These are phyloP conservation scores for Verbena officinalis DNA, from an alignment of 257 asterid genomes.

Conservation along the genomic window DNA sequence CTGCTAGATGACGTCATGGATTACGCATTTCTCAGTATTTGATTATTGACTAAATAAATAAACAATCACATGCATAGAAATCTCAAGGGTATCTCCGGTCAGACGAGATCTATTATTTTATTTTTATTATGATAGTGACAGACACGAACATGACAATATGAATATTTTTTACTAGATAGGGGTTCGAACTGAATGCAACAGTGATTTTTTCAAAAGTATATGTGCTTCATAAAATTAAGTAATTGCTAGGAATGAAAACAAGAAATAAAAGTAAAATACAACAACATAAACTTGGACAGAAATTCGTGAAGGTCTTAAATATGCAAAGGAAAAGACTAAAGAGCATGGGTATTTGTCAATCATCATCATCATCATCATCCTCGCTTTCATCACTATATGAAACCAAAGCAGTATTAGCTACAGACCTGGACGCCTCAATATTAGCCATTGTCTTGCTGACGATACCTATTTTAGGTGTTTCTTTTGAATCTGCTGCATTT, in stretches of 20 bases:
- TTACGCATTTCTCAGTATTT: conserved; percentile 1
- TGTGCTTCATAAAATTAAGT: no score
- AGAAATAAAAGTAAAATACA: not conserved
- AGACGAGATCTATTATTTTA: no score
- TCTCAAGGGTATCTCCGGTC: not conserved
- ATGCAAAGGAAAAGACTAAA: not conserved
- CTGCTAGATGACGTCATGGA: conserved; percentile 11
- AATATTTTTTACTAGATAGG: no score
- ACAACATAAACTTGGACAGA: not conserved
- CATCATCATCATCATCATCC: conserved; percentile 46
- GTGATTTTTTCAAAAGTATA: no score
- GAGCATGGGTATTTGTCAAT: not conserved
- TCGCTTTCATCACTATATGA: conserved; percentile 92
- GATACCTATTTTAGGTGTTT: conserved; percentile 19
- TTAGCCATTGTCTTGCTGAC: conserved; percentile 20
- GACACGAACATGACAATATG: no score
- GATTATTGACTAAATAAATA: not conserved
- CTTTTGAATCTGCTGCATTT: conserved; percentile 25
- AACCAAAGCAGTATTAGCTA: conserved; percentile 54
- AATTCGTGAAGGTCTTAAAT: not conserved
- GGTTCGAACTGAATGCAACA: no score
- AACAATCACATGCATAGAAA: conserved; percentile 1
- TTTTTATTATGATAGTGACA: no score
- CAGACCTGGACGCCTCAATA: conserved; percentile 26
- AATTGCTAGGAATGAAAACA: no score